Base-by-base conservation (phyloP, 306 rosid genomes). In the Dalbergia oliveri region DNA sequence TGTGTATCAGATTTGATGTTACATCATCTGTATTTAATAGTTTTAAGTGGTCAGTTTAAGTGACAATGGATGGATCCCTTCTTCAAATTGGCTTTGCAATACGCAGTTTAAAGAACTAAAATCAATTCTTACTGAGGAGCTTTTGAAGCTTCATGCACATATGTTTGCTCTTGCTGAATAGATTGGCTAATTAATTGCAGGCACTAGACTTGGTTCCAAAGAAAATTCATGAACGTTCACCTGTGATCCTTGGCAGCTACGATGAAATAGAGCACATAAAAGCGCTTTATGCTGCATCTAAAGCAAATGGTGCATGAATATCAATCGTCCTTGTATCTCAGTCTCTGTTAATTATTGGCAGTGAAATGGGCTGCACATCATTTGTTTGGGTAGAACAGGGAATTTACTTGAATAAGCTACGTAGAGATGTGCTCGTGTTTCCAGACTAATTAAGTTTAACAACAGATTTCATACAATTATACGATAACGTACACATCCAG, bases 141-240 rank as follows among this genome's bases (percentile, higher is more conserved):
- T 56, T 43, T 56, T 57, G 15, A 44, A 68, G 14, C 35, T 9
- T 57, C 26, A 11, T 57, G 67, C 26, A 57, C 57, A 8, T 18
- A n/a, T 3, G n/a, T 37, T 37, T 37, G 11, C 34, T 31, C 9
- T 66, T 77, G 59, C 43, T 79, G 56, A 61, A 45, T 33, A 23
- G 16, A 50, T 62, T 70, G 19, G 18, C 4, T 1, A 57, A 70
- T 53, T 37, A 6, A 6, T 34, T 76, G 88, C 89, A 92, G 97
- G 94, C 97, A 71, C 93, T 94, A 73, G 97, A 92, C 75, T 82
- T 91, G 86, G 88, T 92, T 86, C 98, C 98, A 4, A 64, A 66
- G 81, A 76, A 78, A 47, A 83, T 94, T 76, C 97, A 92, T 35
- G 94, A 94, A 64, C 79, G 98, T 63, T 91, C 97, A n/a, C 94